Evolutionary conservation across 345 rosid genomes (phyloP).

Genomic region (Jatropha curcas): DNA sequence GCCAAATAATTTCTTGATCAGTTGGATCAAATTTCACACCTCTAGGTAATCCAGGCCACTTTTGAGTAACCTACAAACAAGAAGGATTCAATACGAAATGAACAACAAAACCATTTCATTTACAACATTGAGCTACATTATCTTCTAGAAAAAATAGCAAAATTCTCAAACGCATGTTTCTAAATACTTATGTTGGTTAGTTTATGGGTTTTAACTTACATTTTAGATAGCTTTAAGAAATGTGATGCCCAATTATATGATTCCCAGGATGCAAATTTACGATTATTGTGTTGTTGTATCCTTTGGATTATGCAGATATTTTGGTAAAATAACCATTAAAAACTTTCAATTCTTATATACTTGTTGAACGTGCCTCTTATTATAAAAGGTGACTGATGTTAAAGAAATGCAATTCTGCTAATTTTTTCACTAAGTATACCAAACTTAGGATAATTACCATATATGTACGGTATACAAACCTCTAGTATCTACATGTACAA

Average conservation of each 20-base stretch:
- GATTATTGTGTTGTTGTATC: neutral
- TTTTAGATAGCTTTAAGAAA: neutral
- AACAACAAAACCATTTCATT: neutral
- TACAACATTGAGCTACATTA: neutral
- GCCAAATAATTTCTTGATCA: conserved; percentile 89
- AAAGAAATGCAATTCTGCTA: no score
- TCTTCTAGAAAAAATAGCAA: neutral
- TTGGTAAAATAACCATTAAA: neutral
- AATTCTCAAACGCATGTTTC: neutral
- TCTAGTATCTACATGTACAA: no score
- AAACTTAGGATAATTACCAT: no score
- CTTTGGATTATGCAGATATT: neutral
- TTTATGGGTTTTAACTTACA: neutral
- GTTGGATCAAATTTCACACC: conserved; percentile 98
- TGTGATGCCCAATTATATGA: neutral
- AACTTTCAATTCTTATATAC: no score
- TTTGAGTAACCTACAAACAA: conserved; percentile 58
- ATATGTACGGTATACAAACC: no score
- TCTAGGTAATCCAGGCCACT: conserved; percentile 91
- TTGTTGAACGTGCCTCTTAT: no score
- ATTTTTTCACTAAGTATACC: no score
- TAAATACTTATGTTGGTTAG: neutral
- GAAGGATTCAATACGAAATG: neutral
- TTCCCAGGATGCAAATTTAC: neutral
- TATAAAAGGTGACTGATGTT: no score